Percentiles rank a stretch among this genome's conserved stretches.
These are phyloP conservation scores for Paramecium pentaurelia DNA, from an alignment of 73 alveolate species.

Conservation along the genomic window DNA sequence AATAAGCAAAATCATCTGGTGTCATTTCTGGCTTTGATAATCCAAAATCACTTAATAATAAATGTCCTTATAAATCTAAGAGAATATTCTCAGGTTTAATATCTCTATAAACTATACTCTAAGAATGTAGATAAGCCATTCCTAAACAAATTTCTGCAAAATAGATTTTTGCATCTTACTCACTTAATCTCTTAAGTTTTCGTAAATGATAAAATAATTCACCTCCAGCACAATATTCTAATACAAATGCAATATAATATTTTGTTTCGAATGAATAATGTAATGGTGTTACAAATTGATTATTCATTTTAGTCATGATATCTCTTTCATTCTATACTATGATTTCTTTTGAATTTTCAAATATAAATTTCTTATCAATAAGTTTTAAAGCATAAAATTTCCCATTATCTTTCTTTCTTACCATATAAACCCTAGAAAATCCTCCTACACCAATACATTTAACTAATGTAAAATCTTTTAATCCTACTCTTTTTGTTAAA, in stretches of 20 bases:
- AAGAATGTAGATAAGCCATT: conserved; percentile 70
- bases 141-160: conserved; percentile 71
- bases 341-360: conserved; percentile 68
- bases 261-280: conserved; percentile 78
- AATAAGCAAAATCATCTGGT: conserved; percentile 54
- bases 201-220: conserved; percentile 83
- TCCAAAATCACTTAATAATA: conserved; percentile 69
- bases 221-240: conserved; percentile 91
- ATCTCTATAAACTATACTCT: conserved; percentile 90
- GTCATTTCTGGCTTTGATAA: conserved; percentile 66
- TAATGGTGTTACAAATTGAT: conserved; percentile 75
- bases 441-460: conserved; percentile 92
- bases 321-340: conserved; percentile 68
- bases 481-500: neutral
- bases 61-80: conserved; percentile 68
- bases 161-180: conserved; percentile 67
- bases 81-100: conserved; percentile 96
- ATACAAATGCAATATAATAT: conserved; percentile 67
- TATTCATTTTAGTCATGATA: conserved; percentile 61
- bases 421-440: conserved; percentile 76
- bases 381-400: conserved; percentile 79
- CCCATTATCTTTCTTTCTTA: conserved; percentile 85
- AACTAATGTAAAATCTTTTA: conserved; percentile 56
- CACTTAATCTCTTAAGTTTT: conserved; percentile 68
- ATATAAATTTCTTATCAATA: conserved; percentile 71